A percentile compares a stretch with the other conserved stretches of the same genome.
Conservation (phyloP, 306 rosid species). For the Herpetospermum pedunculosum region DNA sequence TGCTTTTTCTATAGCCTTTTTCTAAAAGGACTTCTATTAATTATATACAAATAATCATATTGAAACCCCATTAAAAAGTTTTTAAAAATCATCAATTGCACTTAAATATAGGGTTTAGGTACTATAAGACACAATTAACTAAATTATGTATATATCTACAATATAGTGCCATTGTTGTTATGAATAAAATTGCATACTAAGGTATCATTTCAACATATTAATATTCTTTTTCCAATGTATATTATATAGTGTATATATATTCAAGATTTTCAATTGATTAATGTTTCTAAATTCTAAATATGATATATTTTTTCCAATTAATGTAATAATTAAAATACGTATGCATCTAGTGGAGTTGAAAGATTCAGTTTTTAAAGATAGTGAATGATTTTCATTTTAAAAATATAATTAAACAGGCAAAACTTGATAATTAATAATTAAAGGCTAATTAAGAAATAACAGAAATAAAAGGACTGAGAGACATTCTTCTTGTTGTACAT, state of each 20-base stretch:
- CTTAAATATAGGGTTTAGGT: neutral
- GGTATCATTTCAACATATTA: neutral
- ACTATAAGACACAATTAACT: neutral
- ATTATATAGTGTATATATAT: neutral
- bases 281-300: neutral
- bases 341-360: neutral
- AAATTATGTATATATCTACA: neutral
- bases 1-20: neutral
- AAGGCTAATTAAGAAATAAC: neutral
- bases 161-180: no score
- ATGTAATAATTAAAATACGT: neutral
- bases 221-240: neutral
- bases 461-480: neutral
- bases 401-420: neutral
- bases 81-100: neutral
- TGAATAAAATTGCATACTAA: no score
- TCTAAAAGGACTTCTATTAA: neutral
- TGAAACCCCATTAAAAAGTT: neutral
- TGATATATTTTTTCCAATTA: neutral
- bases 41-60: neutral
- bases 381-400: neutral
- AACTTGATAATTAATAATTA: neutral
- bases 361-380: neutral
- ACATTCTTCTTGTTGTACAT: neutral
- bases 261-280: neutral